Base-by-base conservation (phyloP, 257 asterid species). In the Leonotis leonurus region DNA sequence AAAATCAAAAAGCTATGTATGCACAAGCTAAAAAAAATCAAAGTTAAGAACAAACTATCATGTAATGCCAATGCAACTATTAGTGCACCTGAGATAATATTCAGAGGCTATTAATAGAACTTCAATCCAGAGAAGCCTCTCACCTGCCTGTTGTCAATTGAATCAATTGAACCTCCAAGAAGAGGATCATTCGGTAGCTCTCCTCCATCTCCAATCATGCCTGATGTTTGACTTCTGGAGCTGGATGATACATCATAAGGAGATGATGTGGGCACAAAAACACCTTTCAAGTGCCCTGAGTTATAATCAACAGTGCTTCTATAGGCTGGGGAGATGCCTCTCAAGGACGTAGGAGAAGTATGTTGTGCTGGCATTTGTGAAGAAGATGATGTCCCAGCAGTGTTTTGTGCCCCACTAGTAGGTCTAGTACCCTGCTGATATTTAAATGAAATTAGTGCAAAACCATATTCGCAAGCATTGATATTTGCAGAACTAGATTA, bases 161-260 rank as follows among this genome's bases (percentile, higher is more conserved):
- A 74, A 67, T 80, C 89, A 26, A 79, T 78, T 66, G 95, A 83
- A 57, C 83, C 89, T 59, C 81, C 88, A 75, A 89, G 85, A 78
- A 87, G 85, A 61, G 95, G 85, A 73, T 92, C 95, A 72, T 70
- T 85, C n/a, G 73, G 94, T 60, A 77, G 72, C 71, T 81, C 95
- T 64, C 76, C 83, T 73, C 82, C 94, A 48, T 82, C 95, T 69
- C 91, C 96, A 41, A 85, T 49, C 82, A 82, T 74, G 54, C 79
- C 73, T 33, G 95, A 77, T 66, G 89, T 73, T 54, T 86, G 96
- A 69, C 95, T 79, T 67, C 76, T 81, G 27, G 78, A 76, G 62
- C 78, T 70, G 33, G 90, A 65, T 56, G 98, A 77, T 50, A 82
- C 84, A 80, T 83, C 90, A 74, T 75, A 92, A 48, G 90, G 86